phyloP scores from a whole-genome alignment of 2,329 filamentous ascomycete species.

The Paracorniculantispora psalliotae region DNA sequence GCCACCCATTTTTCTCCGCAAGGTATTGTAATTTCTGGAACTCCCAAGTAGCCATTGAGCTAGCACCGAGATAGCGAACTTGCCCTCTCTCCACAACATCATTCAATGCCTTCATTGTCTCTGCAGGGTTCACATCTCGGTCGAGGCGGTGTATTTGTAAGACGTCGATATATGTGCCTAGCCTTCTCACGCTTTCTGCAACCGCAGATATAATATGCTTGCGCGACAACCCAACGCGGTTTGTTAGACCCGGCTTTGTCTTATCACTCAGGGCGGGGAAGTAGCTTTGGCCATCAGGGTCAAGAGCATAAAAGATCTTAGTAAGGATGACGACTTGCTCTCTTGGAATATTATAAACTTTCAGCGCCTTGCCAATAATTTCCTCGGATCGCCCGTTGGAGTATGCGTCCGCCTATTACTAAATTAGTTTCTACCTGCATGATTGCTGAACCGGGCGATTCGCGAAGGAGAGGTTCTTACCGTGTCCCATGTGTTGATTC shows the following conservation, averaged over 20 bases:
- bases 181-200: background rate
- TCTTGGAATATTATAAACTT: conserved; percentile 52
- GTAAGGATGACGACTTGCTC: conserved; percentile 54
- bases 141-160: background rate
- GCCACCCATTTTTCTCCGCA: conserved; percentile 50
- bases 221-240: background rate
- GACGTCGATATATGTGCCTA: background rate
- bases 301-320: conserved; percentile 35
- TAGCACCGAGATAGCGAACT: conserved; percentile 51
- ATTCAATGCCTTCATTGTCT: conserved; percentile 60
- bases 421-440: background rate
- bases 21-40: conserved; percentile 46
- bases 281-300: conserved; percentile 23
- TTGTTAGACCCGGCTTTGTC: background rate
- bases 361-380: conserved; percentile 54
- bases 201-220: background rate
- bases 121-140: conserved; percentile 19
- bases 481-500: conserved; percentile 56
- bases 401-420: background rate
- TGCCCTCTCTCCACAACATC: conserved; percentile 54
- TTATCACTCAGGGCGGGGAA: conserved; percentile 35
- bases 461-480: background rate
- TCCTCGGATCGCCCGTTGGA: conserved; percentile 34
- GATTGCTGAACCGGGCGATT: background rate
- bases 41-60: conserved; percentile 44